These are phyloP conservation scores for Termitomyces bulborhizus DNA, from an alignment of 768 basidiomycete species.

Conservation along the genomic window DNA sequence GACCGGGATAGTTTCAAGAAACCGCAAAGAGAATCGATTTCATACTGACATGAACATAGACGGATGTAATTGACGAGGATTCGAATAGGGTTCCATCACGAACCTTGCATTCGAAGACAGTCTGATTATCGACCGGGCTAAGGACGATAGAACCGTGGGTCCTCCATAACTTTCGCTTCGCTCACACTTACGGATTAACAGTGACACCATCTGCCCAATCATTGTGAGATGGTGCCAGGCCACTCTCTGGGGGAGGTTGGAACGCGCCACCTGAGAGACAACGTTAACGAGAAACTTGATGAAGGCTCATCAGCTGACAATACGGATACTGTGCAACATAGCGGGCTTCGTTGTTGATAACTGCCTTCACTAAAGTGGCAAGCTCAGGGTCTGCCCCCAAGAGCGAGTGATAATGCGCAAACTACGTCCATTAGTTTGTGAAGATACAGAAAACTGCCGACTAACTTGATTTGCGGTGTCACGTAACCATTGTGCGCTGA, in stretches of 20 bases:
- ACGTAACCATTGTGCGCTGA: constrained; percentile 77
- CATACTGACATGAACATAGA: constrained; percentile 41
- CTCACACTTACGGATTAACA: constrained; percentile 59
- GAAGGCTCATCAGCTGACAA: constrained; percentile 36
- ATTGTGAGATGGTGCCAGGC: constrained; percentile 57
- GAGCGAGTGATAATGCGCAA: constrained; percentile 62
- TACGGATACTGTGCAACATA: constrained; percentile 72
- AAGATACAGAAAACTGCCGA: constrained; percentile 1
- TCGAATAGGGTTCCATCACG: neutral
- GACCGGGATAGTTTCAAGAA: constrained; percentile 74
- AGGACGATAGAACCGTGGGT: neutral
- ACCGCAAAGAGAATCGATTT: constrained; percentile 73
- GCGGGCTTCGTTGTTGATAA: constrained; percentile 75
- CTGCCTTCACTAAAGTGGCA: constrained; percentile 65
- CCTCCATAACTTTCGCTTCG: neutral
- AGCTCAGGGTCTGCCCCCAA: constrained; percentile 42
- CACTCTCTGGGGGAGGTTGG: constrained; percentile 75
- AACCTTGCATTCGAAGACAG: constrained; percentile 82
- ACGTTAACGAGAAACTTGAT: neutral
- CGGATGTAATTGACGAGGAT: neutral
- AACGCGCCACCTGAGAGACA: constrained; percentile 52
- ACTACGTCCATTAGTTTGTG: constrained; percentile 30
- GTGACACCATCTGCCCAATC: constrained; percentile 63
- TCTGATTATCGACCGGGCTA: constrained; percentile 62
- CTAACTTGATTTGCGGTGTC: constrained; percentile 73